Conservation (phyloP, 257 asterid species). For the Marsdenia floribunda region DNA sequence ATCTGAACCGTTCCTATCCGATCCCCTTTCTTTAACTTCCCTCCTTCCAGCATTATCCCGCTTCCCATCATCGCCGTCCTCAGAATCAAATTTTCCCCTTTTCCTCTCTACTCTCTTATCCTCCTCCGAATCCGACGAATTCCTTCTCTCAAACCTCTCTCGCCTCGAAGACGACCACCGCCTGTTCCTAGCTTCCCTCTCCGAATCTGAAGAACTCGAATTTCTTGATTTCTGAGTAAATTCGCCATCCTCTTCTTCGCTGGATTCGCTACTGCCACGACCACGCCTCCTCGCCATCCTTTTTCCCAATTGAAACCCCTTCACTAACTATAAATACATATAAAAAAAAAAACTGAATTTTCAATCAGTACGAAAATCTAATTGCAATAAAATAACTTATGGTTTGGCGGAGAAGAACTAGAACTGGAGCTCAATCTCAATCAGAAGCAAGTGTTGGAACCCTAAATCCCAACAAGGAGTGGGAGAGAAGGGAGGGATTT, state of each 20-base stretch:
- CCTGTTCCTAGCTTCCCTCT: not conserved
- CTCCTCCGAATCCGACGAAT: not conserved
- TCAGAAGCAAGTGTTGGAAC: no score
- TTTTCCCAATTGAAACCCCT: not conserved
- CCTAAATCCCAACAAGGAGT: not conserved
- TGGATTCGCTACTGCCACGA: not conserved
- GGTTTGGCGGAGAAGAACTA: no score
- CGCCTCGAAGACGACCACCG: not conserved
- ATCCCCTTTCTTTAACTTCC: not conserved
- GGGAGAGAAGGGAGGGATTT: no score
- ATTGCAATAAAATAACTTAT: no score
- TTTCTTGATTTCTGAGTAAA: not conserved
- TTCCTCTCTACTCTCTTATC: not conserved
- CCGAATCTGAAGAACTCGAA: not conserved
- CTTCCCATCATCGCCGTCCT: not conserved
- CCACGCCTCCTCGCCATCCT: constrained; percentile 1
- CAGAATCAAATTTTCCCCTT: not conserved
- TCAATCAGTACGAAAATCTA: not conserved
- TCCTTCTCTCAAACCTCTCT: not conserved
- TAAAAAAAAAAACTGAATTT: not conserved
- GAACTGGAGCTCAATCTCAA: not conserved
- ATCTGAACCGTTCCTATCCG: not conserved
- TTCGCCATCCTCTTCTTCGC: not conserved
- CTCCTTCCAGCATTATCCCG: not conserved
- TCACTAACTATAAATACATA: not conserved